A percentile compares a stretch with the other conserved stretches of the same genome.
Conservation (phyloP, 148 eudicot genomes). For the Drosera capensis region DNA sequence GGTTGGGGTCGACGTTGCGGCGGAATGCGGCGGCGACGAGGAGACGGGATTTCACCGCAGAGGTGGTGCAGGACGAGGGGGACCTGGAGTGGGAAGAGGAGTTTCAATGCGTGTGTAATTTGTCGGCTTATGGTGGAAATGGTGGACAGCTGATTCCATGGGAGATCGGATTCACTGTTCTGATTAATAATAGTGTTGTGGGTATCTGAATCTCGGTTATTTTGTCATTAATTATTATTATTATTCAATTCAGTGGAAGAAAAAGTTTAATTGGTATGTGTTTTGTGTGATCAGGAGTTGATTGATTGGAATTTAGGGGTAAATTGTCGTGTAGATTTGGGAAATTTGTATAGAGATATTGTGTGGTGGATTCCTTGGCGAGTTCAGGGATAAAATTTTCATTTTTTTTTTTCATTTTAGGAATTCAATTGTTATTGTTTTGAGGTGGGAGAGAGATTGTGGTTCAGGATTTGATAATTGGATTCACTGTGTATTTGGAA, state of each 20-base stretch:
- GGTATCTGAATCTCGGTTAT: not conserved
- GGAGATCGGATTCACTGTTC: slow-evolving; percentile 64
- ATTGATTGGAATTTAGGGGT: no score
- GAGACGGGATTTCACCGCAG: slow-evolving; percentile 26
- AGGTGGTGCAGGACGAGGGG: slow-evolving; percentile 27
- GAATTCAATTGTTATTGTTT: no score
- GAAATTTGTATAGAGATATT: no score
- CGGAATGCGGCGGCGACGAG: slow-evolving; percentile 29
- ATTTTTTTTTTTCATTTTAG: no score
- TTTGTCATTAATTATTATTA: not conserved
- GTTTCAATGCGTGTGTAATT: slow-evolving; percentile 38
- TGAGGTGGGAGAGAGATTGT: no score
- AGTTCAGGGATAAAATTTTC: no score
- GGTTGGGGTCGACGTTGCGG: slow-evolving; percentile 31
- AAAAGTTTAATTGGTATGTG: not conserved
- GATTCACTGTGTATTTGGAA: no score
- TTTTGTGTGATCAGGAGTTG: not conserved
- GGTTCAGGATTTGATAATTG: no score
- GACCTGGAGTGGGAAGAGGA: slow-evolving; percentile 64
- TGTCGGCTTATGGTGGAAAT: slow-evolving; percentile 49
- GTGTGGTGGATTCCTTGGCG: no score
- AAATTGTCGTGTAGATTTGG: no score
- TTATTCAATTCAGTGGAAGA: not conserved
- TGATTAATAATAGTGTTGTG: slow-evolving; percentile 31
- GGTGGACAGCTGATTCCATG: slow-evolving; percentile 66